phyloP scores from a whole-genome alignment of 2,329 filamentous ascomycete species.

The Sphaerostilbella broomeana region DNA sequence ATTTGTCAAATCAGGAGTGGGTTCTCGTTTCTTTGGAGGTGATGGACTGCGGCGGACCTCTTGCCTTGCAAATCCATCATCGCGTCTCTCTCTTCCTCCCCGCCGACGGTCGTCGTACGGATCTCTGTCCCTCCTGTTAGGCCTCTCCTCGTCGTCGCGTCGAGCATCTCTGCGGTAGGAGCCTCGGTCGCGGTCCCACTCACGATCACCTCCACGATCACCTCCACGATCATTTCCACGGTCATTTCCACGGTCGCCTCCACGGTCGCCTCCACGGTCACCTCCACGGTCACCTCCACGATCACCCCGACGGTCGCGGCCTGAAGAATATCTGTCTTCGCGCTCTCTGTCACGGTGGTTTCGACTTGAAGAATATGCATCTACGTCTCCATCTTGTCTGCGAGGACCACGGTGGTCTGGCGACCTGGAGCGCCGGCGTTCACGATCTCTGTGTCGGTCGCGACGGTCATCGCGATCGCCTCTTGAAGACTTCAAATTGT shows the following conservation, averaged over 20 bases:
- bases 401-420: conserved; percentile 63
- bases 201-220: conserved; percentile 61
- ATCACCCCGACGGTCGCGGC: conserved; percentile 60
- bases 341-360: conserved; percentile 89
- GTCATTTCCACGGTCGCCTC: conserved; percentile 51
- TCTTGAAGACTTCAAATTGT: conserved; percentile 23
- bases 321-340: conserved; percentile 75
- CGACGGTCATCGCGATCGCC: conserved; percentile 30
- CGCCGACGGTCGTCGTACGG: conserved; percentile 44
- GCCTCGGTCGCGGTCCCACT: conserved; percentile 67
- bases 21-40: conserved; percentile 84
- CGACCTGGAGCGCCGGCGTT: conserved; percentile 77
- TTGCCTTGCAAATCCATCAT: conserved; percentile 34
- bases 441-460: conserved; percentile 39
- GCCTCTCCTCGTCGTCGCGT: conserved; percentile 58
- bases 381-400: conserved; percentile 70
- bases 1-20: conserved; percentile 89
- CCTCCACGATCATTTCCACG: conserved; percentile 48
- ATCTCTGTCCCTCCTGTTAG: conserved; percentile 53
- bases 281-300: conserved; percentile 50
- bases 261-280: conserved; percentile 49
- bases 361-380: conserved; percentile 88
- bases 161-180: conserved; percentile 54
- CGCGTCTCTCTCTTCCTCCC: conserved; percentile 40
- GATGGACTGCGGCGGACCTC: conserved; percentile 66